Percentiles rank a stretch among this genome's conserved stretches.
phyloP scores from a whole-genome alignment of 177 flowering plant species.

The Telopea speciosissima region DNA sequence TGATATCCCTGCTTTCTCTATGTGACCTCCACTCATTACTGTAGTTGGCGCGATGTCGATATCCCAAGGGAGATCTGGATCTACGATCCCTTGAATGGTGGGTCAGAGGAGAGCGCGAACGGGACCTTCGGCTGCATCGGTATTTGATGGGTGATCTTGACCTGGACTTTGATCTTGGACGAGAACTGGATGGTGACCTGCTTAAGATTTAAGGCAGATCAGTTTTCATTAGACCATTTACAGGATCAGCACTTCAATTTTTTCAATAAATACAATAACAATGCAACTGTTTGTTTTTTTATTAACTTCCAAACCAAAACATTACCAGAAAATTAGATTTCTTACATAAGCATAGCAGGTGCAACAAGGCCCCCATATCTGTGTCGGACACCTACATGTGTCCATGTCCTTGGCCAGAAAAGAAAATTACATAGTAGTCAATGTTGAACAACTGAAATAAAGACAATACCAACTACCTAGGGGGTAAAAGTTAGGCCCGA shows the following conservation, averaged over 20 bases:
- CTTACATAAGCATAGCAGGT: no score
- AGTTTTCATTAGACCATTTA: not conserved
- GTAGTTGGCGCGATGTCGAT: slow-evolving; percentile 51
- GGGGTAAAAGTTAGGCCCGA: no score
- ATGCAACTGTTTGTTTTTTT: not conserved
- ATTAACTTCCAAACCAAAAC: not conserved
- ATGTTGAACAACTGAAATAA: no score
- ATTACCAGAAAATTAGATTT: no score
- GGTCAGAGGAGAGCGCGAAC: slow-evolving; percentile 53
- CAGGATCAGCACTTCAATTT: not conserved
- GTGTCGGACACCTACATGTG: no score
- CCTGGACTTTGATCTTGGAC: slow-evolving; percentile 57
- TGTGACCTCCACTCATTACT: slow-evolving; percentile 42
- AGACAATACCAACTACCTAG: no score
- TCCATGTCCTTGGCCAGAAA: not conserved
- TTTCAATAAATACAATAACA: not conserved
- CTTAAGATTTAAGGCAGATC: slow-evolving; percentile 3
- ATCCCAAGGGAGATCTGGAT: slow-evolving; percentile 75
- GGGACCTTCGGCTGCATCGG: slow-evolving; percentile 35
- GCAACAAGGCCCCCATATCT: no score
- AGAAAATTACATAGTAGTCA: not conserved
- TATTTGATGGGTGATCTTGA: slow-evolving; percentile 34
- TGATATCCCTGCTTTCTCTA: slow-evolving; percentile 43
- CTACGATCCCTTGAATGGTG: slow-evolving; percentile 48
- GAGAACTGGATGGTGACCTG: slow-evolving; percentile 67